Evolutionary conservation across 768 basidiomycete genomes (phyloP), one percentile per base, ranked within the genome.

Genomic region (Russula foetens): DNA sequence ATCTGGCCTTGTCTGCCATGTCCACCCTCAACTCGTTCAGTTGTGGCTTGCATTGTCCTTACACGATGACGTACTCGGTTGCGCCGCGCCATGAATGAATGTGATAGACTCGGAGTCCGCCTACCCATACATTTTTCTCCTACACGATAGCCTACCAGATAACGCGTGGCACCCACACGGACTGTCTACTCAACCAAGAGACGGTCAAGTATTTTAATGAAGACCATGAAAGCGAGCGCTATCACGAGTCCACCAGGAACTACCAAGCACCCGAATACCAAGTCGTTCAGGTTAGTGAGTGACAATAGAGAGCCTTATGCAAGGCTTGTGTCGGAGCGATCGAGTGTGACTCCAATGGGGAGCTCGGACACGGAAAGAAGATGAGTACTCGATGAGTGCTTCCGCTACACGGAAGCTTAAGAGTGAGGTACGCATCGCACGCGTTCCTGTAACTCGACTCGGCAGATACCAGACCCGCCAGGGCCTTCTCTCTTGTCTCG

Each of bases 121-220:
- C 31, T 2, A 39, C 35, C 31, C 53, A 26, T 33, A 17, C 47
- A 35, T 26, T 53, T 53, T 17, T 58, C 55, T 23, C 19, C 14
- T 56, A 48, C 61, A 39, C 7, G 53, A 12, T 12, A 19, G 45
- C 53, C 1, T 38, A 29, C 33, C 51, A 86, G 85, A 72, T 86
- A 26, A 91, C 86, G 24, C 82, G 92, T 41, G 89, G 87, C 9
- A 93, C 93, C 55, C 86, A 90, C 65, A 86, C 88, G 4, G 91
- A 93, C 67, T 84, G 84, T 66, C 73, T 92, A 29, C 79, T 90
- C 53, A 89, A 89, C 69, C 89, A 89, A 61, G 88, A 89, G 71
- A 92, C 90, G 5, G 86, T 92, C 67, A 94, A 91, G 71, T 91
- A 91, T 70, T 94, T 93, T 69, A 84, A 84, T n/a, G 92, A 96